Evolutionary conservation across 169 alveolate genomes (phyloP).

Genomic region (Cryptosporidium baileyi): DNA sequence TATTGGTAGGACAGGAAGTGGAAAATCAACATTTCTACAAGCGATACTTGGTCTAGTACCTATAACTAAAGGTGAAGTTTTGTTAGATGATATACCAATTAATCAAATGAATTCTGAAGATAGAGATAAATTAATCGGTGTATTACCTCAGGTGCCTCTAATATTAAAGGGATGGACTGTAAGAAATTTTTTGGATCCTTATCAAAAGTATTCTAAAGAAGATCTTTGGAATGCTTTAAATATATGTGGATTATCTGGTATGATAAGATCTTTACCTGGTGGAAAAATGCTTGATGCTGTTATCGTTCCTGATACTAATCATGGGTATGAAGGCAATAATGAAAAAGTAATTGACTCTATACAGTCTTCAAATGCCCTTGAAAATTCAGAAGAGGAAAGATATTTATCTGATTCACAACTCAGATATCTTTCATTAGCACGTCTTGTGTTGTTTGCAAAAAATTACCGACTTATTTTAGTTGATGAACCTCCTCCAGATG

Average conservation of each 20-base stretch:
- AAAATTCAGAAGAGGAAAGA: conserved; percentile 49
- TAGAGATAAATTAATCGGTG: conserved; percentile 54
- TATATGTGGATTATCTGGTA: conserved; percentile 42
- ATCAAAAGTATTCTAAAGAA: conserved; percentile 6
- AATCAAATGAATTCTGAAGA: conserved; percentile 45
- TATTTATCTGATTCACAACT: conserved; percentile 69
- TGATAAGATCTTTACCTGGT: conserved; percentile 42
- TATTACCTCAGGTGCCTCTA: conserved; percentile 72
- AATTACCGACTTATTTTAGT: conserved; percentile 71
- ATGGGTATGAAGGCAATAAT: neutral
- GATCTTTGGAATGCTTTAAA: conserved; percentile 59
- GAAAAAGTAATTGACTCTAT: neutral
- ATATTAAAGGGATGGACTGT: conserved; percentile 74
- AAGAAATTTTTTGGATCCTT: conserved; percentile 71
- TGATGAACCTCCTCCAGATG: conserved; percentile 78
- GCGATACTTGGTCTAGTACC: conserved; percentile 81
- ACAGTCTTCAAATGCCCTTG: neutral
- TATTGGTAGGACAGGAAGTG: conserved; percentile 90
- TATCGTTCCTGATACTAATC: conserved; percentile 36
- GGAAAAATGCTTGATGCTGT: conserved; percentile 56
- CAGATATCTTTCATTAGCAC: conserved; percentile 70
- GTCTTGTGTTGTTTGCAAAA: conserved; percentile 64
- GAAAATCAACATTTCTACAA: conserved; percentile 84
- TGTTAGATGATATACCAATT: conserved; percentile 69
- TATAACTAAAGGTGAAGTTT: conserved; percentile 73